Evolutionary conservation across 176 grass and related monocot genomes (phyloP).

Genomic region (Rhynchospora pubera): DNA sequence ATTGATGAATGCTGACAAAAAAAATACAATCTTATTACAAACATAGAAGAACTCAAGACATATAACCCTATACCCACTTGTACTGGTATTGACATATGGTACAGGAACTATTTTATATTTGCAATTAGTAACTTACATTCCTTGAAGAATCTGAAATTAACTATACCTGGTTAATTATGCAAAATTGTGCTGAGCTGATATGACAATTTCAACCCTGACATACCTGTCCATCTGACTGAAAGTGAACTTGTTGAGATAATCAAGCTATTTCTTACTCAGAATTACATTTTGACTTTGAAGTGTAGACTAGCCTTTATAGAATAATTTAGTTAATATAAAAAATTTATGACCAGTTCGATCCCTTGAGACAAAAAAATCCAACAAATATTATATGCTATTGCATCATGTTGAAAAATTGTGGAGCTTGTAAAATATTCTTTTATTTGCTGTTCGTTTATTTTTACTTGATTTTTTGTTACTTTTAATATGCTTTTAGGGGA

Average conservation of each 20-base stretch:
- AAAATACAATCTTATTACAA: too few species aligned
- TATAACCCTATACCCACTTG: too few species aligned
- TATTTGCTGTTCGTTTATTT: not conserved
- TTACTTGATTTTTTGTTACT: not conserved
- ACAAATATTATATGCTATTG: not conserved
- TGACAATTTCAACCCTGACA: not conserved
- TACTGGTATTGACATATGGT: too few species aligned
- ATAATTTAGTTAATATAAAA: not conserved
- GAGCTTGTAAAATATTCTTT: not conserved
- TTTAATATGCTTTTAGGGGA: conserved; percentile 36
- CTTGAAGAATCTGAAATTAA: not conserved
- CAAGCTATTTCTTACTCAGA: not conserved
- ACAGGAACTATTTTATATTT: not conserved
- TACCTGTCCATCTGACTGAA: not conserved
- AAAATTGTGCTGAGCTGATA: not conserved
- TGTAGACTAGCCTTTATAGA: not conserved
- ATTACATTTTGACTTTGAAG: not conserved
- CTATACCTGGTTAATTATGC: not conserved
- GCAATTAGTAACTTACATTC: not conserved
- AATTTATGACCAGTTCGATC: not conserved
- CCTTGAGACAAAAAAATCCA: not conserved
- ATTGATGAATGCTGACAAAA: not conserved
- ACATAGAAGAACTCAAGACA: too few species aligned
- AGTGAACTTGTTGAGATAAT: not conserved
- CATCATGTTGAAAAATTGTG: not conserved